Evolutionary conservation across 2,329 filamentous ascomycete genomes (phyloP).

Genomic region (Arthroderma sp.): DNA sequence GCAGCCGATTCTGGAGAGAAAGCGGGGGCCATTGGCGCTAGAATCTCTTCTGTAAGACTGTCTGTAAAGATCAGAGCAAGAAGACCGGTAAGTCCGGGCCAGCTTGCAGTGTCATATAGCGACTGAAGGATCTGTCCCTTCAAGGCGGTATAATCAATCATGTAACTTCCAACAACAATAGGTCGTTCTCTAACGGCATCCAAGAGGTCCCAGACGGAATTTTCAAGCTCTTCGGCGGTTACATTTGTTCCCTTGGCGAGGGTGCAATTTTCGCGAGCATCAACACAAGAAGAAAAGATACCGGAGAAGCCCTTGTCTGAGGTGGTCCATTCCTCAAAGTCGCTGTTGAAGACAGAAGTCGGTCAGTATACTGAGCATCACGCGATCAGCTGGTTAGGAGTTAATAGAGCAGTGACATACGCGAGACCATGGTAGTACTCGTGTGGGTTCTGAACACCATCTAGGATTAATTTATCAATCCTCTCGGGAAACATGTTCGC

Average conservation of each 20-base stretch:
- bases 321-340: constrained; percentile 15
- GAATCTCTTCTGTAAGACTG: too few relatives aligned
- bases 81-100: not conserved
- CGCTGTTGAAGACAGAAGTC: constrained; percentile 9
- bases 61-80: too few relatives aligned
- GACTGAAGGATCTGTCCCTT: not conserved
- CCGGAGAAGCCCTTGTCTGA: constrained; percentile 16
- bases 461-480: constrained; percentile 27
- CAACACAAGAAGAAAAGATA: constrained; percentile 17
- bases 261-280: constrained; percentile 25
- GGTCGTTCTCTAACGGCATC: constrained; percentile 4
- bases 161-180: not conserved
- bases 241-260: constrained; percentile 18
- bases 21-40: too few relatives aligned
- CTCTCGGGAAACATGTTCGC: constrained; percentile 29
- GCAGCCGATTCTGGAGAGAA: too few relatives aligned
- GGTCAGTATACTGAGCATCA: too few relatives aligned
- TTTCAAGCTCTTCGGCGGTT: constrained; percentile 29
- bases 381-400: not conserved
- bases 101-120: constrained; percentile 1
- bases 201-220: constrained; percentile 17
- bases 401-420: constrained; percentile 4
- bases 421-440: constrained; percentile 10
- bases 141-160: constrained; percentile 3
- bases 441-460: constrained; percentile 21